phyloP scores from a whole-genome alignment of 2,329 filamentous ascomycete species.

The Trichoderma hamatum region DNA sequence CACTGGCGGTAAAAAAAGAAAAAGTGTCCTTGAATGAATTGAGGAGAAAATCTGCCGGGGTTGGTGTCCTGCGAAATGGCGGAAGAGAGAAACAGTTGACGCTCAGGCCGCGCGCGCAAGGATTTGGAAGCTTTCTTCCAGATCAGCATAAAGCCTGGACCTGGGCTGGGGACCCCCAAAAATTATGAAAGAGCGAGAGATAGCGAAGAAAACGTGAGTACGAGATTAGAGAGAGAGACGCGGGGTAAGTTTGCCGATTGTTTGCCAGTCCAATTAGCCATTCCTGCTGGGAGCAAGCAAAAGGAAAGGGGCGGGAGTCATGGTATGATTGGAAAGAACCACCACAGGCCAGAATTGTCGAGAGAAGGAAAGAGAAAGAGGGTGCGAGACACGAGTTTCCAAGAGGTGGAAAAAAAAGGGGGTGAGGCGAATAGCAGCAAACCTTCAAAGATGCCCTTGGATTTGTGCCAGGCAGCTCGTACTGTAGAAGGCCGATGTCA shows the following conservation, averaged over 20 bases:
- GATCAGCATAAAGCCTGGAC: slow-evolving; percentile 8
- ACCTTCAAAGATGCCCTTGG: neutral
- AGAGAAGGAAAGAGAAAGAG: neutral
- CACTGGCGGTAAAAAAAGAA: slow-evolving; percentile 1
- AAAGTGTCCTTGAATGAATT: neutral
- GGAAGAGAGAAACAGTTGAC: neutral
- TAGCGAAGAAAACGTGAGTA: neutral
- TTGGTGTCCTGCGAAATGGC: slow-evolving; percentile 6
- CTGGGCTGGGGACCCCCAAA: neutral
- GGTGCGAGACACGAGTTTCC: neutral
- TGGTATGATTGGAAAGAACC: neutral
- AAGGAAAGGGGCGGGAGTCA: neutral
- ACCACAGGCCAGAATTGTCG: neutral
- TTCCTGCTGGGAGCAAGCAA: slow-evolving; percentile 1
- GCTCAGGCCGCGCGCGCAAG: neutral
- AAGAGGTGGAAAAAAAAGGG: slow-evolving; percentile 4
- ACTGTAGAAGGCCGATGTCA: neutral
- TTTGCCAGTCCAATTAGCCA: slow-evolving; percentile 7
- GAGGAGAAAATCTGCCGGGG: slow-evolving; percentile 7
- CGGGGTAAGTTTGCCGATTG: slow-evolving; percentile 18
- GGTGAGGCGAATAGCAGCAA: neutral
- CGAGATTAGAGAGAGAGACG: slow-evolving; percentile 8
- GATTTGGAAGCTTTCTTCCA: slow-evolving; percentile 16
- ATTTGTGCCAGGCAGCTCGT: neutral
- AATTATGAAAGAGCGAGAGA: neutral